Percentiles rank a stretch among this genome's conserved stretches.
Evolutionary conservation across 2,329 filamentous ascomycete species (phyloP).

Genomic region (Arthroderma sp.): DNA sequence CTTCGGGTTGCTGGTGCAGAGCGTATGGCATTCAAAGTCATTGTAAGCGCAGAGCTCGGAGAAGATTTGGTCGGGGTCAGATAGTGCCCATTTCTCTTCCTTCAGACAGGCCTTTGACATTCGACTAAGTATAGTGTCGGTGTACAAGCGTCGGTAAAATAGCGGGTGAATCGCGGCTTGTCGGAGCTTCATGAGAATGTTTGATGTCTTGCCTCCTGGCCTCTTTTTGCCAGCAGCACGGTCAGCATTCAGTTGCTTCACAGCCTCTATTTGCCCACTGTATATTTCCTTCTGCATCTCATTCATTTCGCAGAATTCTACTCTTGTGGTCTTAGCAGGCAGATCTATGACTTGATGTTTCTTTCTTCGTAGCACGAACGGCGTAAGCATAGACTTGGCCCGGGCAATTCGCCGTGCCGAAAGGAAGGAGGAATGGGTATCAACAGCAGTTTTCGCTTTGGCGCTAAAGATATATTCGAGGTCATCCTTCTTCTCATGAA

Average conservation of each 20-base stretch:
- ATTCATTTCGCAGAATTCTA: constrained; percentile 72
- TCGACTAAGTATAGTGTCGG: constrained; percentile 57
- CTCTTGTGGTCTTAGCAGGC: constrained; percentile 62
- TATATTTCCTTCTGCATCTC: constrained; percentile 61
- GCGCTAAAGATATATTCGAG: constrained; percentile 83
- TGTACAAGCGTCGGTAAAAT: constrained; percentile 70
- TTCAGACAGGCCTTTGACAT: constrained; percentile 68
- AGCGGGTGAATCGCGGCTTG: constrained; percentile 87
- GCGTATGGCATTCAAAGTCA: constrained; percentile 49
- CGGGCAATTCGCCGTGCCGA: constrained; percentile 76
- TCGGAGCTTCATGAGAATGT: constrained; percentile 78
- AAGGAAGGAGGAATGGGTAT: constrained; percentile 61
- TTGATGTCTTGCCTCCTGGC: constrained; percentile 41
- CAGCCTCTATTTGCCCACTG: constrained; percentile 50
- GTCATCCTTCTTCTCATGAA: constrained; percentile 61
- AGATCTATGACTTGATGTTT: constrained; percentile 87
- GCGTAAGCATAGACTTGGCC: constrained; percentile 82
- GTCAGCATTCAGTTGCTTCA: constrained; percentile 46
- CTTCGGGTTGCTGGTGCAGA: constrained; percentile 41
- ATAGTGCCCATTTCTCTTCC: constrained; percentile 43
- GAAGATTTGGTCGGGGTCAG: constrained; percentile 39
- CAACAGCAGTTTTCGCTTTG: constrained; percentile 69
- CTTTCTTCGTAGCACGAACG: constrained; percentile 85
- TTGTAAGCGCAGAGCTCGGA: constrained; percentile 42
- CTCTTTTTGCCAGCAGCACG: constrained; percentile 42